Conservation (phyloP, 768 basidiomycete species). For the Clitopilus hobsonii region DNA sequence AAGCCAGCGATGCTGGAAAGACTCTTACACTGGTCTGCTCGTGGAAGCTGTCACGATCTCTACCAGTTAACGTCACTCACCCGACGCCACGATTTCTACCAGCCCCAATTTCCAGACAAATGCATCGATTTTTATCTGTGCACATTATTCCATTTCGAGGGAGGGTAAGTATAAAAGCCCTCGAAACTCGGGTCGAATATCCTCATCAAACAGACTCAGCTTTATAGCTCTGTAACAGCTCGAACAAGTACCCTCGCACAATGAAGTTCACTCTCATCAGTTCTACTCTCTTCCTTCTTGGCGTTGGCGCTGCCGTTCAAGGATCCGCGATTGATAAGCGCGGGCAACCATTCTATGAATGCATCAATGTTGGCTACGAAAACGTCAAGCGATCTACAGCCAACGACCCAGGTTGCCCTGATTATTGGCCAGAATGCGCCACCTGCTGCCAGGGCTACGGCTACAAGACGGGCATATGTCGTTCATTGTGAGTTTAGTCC, state of each 20-base stretch:
- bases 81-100: too few relatives aligned
- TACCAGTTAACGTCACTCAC: too few relatives aligned
- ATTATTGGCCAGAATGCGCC: neutral
- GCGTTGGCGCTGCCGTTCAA: neutral
- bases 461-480: neutral
- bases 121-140: neutral
- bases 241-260: neutral
- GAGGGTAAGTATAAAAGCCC: neutral
- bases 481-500: neutral
- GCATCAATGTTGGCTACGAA: too few relatives aligned
- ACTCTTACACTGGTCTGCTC: too few relatives aligned
- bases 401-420: neutral
- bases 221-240: neutral
- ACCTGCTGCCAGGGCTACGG: neutral
- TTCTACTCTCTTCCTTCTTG: neutral
- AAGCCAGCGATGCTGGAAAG: too few relatives aligned
- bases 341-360: too few relatives aligned
- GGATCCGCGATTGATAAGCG: neutral
- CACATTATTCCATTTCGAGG: neutral
- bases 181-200: neutral
- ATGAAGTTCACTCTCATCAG: neutral
- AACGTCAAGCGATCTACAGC: too few relatives aligned
- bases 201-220: neutral
- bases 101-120: neutral
- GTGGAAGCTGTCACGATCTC: too few relatives aligned